A percentile compares a stretch with the other conserved stretches of the same genome.
Conservation (phyloP, 192 early-diverging fungal species). For the Mortierella antarctica region DNA sequence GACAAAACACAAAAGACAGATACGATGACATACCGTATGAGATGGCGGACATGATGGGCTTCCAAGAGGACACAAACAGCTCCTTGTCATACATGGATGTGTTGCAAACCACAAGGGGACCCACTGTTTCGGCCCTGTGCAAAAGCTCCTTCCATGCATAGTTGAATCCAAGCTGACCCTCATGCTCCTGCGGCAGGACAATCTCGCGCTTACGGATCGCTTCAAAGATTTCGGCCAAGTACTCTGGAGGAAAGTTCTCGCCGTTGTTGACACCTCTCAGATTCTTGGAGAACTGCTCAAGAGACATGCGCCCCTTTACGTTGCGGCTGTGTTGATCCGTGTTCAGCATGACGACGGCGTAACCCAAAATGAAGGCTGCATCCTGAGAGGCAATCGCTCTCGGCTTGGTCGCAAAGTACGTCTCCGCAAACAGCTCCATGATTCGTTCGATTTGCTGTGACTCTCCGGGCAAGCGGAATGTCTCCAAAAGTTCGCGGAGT, state of each 20-base stretch:
- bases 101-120: conserved; percentile 66
- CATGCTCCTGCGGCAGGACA: conserved; percentile 97
- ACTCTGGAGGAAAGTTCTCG: conserved; percentile 84
- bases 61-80: conserved; percentile 82
- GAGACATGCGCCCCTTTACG: conserved; percentile 89
- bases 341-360: conserved; percentile 97
- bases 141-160: conserved; percentile 91
- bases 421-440: conserved; percentile 89
- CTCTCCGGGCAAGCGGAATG: conserved; percentile 97
- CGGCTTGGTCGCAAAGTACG: conserved; percentile 76
- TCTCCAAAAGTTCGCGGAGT: conserved; percentile 88
- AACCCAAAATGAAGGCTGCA: conserved; percentile 90
- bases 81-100: conserved; percentile 80
- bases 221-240: conserved; percentile 86
- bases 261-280: conserved; percentile 88
- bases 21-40: conserved; percentile 69
- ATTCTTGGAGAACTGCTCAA: conserved; percentile 91
- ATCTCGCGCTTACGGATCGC: conserved; percentile 94
- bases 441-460: conserved; percentile 98
- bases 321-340: conserved; percentile 98
- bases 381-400: conserved; percentile 80
- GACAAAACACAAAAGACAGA: no score
- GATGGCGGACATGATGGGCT: conserved; percentile 79
- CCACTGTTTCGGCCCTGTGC: conserved; percentile 60
- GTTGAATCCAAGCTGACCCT: conserved; percentile 93